A percentile compares a stretch with the other conserved stretches of the same genome.
phyloP scores from a whole-genome alignment of 2,329 filamentous ascomycete genomes.

The Phyllosticta citrichinensis region DNA sequence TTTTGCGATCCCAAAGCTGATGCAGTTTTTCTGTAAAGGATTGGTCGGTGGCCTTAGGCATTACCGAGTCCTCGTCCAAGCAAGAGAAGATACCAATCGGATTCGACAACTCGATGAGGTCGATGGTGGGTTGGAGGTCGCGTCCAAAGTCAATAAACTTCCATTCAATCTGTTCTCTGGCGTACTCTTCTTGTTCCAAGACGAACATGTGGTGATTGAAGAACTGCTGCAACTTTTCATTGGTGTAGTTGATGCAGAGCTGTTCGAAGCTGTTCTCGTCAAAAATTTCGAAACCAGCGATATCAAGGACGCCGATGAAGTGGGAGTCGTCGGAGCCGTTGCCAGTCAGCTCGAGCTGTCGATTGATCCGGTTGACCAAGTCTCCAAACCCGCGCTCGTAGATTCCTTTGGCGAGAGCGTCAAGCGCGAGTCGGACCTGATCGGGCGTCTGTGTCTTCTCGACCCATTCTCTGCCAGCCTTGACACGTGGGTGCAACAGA shows the following conservation, averaged over 20 bases:
- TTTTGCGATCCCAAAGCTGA: conserved; percentile 92
- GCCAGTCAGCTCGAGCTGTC: conserved; percentile 77
- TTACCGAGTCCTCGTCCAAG: conserved; percentile 93
- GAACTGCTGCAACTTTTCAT: conserved; percentile 97
- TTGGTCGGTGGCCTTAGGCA: conserved; percentile 97
- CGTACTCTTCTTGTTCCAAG: conserved; percentile 95
- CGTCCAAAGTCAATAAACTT: conserved; percentile 98
- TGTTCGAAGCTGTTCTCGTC: conserved; percentile 99
- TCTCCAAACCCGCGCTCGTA: conserved; percentile 95
- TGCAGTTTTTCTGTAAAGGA: conserved; percentile 98
- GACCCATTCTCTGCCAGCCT: conserved; percentile 94
- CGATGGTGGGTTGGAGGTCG: conserved; percentile 93
- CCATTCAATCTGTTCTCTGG: conserved; percentile 96
- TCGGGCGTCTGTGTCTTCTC: conserved; percentile 97
- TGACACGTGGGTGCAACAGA: conserved; percentile 83
- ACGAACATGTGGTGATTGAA: conserved; percentile 99
- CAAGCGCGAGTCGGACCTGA: conserved; percentile 80
- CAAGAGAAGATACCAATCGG: conserved; percentile 99
- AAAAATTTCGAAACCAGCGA: conserved; percentile 98
- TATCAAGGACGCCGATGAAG: conserved; percentile 97
- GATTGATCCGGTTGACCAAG: conserved; percentile 83
- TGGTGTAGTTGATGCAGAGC: conserved; percentile 99
- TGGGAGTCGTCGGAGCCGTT: conserved; percentile 77
- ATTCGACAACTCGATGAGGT: conserved; percentile 90
- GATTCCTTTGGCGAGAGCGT: conserved; percentile 91